These are phyloP conservation scores for Irpex lacteus DNA, from an alignment of 1,284 basidiomycete species.

Conservation along the genomic window DNA sequence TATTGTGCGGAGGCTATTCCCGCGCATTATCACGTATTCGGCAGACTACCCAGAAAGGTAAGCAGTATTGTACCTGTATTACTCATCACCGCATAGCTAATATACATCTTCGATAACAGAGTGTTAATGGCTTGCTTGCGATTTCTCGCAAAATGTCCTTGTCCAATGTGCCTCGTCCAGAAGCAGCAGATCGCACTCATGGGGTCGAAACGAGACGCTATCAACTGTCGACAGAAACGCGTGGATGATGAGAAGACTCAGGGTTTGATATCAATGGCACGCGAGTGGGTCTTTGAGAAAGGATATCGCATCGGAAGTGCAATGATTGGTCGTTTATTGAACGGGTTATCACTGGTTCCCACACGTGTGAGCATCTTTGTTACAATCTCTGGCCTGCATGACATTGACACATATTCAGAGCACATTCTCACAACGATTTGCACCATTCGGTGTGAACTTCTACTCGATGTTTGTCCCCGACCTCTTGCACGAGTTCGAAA, in stretches of 20 bases:
- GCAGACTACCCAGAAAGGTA: constrained; percentile 32
- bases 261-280: constrained; percentile 12
- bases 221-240: not conserved
- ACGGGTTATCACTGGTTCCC: constrained; percentile 4
- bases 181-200: constrained; percentile 3
- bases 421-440: constrained; percentile 28
- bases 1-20: constrained; percentile 19
- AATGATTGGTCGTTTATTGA: constrained; percentile 16
- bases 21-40: constrained; percentile 25
- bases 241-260: not conserved
- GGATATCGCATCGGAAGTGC: constrained; percentile 8
- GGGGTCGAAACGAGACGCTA: constrained; percentile 1
- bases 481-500: constrained; percentile 36
- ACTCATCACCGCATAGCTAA: not conserved
- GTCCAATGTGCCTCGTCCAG: constrained; percentile 10
- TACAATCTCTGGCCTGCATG: not conserved
- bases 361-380: constrained; percentile 5
- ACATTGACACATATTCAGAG: constrained; percentile 9
- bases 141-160: constrained; percentile 14
- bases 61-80: not conserved
- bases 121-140: constrained; percentile 14
- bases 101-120: not conserved
- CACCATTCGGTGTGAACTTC: constrained; percentile 23
- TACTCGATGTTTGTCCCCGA: constrained; percentile 32
- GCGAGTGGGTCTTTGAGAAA: constrained; percentile 16